These are phyloP conservation scores for Odonthalia washingtoniensis DNA, from an alignment of 31 red algal species.

Conservation along the genomic window DNA sequence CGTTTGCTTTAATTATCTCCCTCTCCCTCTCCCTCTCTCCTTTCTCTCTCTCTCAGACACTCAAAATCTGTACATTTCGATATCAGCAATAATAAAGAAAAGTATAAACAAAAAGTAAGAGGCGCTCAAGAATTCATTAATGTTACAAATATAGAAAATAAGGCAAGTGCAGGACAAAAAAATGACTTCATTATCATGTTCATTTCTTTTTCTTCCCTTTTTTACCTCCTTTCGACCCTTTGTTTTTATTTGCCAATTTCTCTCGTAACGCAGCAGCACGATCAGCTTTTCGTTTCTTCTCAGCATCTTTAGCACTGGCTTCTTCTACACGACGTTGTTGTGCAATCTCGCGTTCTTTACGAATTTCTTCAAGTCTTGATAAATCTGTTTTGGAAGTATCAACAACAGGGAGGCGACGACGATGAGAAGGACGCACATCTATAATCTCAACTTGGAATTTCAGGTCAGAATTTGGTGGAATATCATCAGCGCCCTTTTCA, in stretches of 20 bases:
- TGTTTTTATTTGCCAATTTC: constrained; percentile 71
- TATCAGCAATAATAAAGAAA: no score
- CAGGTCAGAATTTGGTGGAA: constrained; percentile 62
- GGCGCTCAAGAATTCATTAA: no score
- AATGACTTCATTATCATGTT: no score
- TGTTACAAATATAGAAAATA: no score
- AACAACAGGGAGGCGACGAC: constrained; percentile 24
- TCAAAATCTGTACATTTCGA: no score
- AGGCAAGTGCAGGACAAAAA: no score
- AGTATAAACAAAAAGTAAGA: no score
- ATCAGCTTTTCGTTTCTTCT: constrained; percentile 59
- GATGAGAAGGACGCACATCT: constrained; percentile 67
- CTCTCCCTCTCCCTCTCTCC: no score
- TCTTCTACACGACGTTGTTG: constrained; percentile 61
- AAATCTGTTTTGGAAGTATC: constrained; percentile 52
- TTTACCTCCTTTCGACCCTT: constrained; percentile 46
- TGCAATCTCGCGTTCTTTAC: constrained; percentile 55
- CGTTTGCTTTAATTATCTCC: no score
- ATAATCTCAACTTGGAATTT: constrained; percentile 67
- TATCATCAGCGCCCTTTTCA: constrained; percentile 47
- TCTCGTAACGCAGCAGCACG: constrained; percentile 62
- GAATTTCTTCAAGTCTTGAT: constrained; percentile 51
- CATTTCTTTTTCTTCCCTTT: constrained; percentile 77
- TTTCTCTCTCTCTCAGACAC: no score
- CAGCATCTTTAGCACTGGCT: constrained; percentile 50